A percentile compares a stretch with the other conserved stretches of the same genome.
Evolutionary conservation across 169 alveolate genomes (phyloP).

Genomic region (Cryptosporidium ryanae): DNA sequence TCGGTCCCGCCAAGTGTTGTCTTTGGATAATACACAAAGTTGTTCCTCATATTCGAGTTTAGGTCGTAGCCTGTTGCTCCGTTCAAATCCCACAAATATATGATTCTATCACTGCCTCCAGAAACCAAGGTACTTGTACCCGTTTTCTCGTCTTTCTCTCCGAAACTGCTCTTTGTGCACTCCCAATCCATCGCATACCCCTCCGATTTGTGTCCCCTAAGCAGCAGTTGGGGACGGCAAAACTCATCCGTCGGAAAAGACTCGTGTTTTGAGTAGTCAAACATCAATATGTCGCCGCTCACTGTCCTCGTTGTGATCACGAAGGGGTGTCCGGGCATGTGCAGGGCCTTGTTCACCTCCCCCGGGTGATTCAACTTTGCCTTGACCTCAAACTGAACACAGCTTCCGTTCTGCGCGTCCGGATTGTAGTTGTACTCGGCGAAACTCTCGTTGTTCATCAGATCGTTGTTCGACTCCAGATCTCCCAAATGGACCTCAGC

Average conservation of each 20-base stretch:
- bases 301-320: constrained; percentile 91
- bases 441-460: constrained; percentile 82
- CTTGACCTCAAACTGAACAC: constrained; percentile 84
- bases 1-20: neutral
- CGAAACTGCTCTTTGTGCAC: neutral
- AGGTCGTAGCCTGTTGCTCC: constrained; percentile 34
- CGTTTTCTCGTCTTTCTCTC: constrained; percentile 62
- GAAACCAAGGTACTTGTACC: constrained; percentile 85
- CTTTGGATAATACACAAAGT: constrained; percentile 5
- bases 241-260: constrained; percentile 88
- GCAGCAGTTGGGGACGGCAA: constrained; percentile 89
- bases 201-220: constrained; percentile 91
- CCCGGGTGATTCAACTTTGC: constrained; percentile 80
- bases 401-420: constrained; percentile 45
- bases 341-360: constrained; percentile 85
- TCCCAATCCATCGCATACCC: constrained; percentile 93
- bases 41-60: constrained; percentile 25
- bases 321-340: constrained; percentile 92
- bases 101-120: constrained; percentile 90
- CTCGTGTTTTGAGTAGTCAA: constrained; percentile 93
- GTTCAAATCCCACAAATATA: constrained; percentile 91
- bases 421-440: constrained; percentile 79
- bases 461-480: constrained; percentile 77
- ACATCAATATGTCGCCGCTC: constrained; percentile 89
- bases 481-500: constrained; percentile 85